These are phyloP conservation scores for Phytopythium mirpurense DNA, from an alignment of 352 stramenopile species.

Conservation along the genomic window DNA sequence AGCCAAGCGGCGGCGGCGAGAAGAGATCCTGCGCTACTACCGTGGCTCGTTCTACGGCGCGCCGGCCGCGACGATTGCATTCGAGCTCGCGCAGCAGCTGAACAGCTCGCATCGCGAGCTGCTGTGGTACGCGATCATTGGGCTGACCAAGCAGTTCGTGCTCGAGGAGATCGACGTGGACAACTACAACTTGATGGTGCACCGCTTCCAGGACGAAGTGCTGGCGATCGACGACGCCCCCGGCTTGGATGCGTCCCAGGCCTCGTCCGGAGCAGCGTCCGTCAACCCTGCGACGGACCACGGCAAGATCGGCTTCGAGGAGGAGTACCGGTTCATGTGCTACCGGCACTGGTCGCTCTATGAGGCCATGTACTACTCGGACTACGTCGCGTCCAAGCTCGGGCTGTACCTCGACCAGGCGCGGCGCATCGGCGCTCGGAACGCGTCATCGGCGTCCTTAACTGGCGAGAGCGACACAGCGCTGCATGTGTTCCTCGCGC, in stretches of 20 bases:
- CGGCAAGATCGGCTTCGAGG: constrained; percentile 85
- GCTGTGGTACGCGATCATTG: constrained; percentile 97
- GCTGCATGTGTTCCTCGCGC: constrained; percentile 93
- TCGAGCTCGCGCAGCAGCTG: constrained; percentile 76
- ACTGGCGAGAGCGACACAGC: constrained; percentile 59
- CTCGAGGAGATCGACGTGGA: constrained; percentile 90
- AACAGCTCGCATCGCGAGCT: constrained; percentile 86
- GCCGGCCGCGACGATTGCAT: constrained; percentile 70
- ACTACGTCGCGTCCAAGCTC: constrained; percentile 92
- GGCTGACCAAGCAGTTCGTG: constrained; percentile 94
- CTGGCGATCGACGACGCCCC: constrained; percentile 54
- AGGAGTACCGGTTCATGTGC: constrained; percentile 96
- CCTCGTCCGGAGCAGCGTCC: constrained; percentile 2
- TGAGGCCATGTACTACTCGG: constrained; percentile 94
- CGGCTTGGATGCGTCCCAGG: not conserved
- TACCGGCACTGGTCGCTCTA: constrained; percentile 94
- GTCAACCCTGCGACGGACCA: constrained; percentile 62
- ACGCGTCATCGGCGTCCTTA: constrained; percentile 21
- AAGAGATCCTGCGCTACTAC: constrained; percentile 92
- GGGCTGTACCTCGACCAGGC: constrained; percentile 68
- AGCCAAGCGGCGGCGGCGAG: constrained; percentile 51
- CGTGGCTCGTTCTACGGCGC: constrained; percentile 86
- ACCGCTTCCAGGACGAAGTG: constrained; percentile 90
- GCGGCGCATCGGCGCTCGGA: constrained; percentile 55
- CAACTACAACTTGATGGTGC: constrained; percentile 90